phyloP scores from a whole-genome alignment of 345 rosid species.

The Boechera retrofracta region DNA sequence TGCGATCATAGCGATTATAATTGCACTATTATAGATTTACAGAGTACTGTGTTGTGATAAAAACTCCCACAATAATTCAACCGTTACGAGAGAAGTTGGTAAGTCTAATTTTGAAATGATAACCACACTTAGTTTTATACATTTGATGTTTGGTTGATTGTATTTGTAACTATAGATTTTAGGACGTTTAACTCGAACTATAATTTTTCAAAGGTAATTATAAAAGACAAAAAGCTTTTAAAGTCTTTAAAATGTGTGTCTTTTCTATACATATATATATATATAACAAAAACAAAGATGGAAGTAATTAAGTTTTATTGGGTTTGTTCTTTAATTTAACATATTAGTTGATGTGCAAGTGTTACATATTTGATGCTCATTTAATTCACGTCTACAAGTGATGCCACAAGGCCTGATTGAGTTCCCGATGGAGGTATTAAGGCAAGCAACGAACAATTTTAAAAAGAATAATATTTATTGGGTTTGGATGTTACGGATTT shows the following conservation, averaged over 20 bases:
- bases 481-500: constrained; percentile 61
- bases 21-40: neutral
- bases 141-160: neutral
- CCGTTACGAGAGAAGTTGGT: neutral
- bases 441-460: constrained; percentile 61
- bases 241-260: too few relatives aligned
- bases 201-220: too few relatives aligned
- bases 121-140: neutral
- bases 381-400: neutral
- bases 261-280: too few relatives aligned
- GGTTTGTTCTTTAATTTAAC: neutral
- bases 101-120: neutral
- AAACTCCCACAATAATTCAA: neutral
- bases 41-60: neutral
- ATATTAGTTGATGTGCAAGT: too few relatives aligned
- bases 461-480: constrained; percentile 53
- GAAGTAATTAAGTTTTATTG: neutral
- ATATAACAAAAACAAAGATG: neutral
- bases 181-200: too few relatives aligned
- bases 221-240: neutral
- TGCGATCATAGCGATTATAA: neutral
- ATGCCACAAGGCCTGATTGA: constrained; percentile 43
- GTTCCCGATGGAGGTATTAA: constrained; percentile 65
- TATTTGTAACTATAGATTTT: too few relatives aligned
- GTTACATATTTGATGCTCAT: neutral